Conservation (phyloP, 2,329 filamentous ascomycete species). For the Aspergillus versicolor region DNA sequence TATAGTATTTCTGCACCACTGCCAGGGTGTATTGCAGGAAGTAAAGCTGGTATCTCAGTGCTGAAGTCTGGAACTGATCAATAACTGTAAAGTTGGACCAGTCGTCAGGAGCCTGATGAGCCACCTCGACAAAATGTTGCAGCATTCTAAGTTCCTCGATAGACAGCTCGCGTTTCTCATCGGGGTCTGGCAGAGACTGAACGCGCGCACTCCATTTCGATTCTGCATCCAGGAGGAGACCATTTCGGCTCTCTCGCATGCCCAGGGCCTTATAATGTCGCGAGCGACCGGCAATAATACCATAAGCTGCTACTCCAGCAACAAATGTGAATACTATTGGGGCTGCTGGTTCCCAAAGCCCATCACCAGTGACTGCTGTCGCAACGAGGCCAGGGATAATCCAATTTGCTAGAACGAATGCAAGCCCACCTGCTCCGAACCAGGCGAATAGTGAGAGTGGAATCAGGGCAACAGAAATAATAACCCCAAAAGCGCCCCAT, state of each 20-base stretch:
- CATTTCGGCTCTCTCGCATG: background rate
- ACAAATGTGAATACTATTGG: background rate
- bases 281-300: background rate
- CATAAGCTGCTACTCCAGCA: background rate
- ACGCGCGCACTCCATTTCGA: background rate
- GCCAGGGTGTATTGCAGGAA: background rate
- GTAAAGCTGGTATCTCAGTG: background rate
- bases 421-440: background rate
- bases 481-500: background rate
- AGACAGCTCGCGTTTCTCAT: background rate
- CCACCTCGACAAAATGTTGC: background rate
- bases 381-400: background rate
- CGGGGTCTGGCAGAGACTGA: background rate
- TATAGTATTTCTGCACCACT: background rate
- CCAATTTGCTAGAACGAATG: background rate
- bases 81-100: background rate
- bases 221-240: background rate
- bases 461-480: background rate
- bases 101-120: background rate
- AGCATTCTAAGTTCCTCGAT: background rate
- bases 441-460: background rate
- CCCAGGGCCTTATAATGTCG: background rate
- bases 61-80: constrained; percentile 1
- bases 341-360: background rate
- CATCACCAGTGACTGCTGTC: background rate